A percentile compares a stretch with the other conserved stretches of the same genome.
phyloP scores from a whole-genome alignment of 1,139 yeast genomes.

The Zygosaccharomyces sapae region DNA sequence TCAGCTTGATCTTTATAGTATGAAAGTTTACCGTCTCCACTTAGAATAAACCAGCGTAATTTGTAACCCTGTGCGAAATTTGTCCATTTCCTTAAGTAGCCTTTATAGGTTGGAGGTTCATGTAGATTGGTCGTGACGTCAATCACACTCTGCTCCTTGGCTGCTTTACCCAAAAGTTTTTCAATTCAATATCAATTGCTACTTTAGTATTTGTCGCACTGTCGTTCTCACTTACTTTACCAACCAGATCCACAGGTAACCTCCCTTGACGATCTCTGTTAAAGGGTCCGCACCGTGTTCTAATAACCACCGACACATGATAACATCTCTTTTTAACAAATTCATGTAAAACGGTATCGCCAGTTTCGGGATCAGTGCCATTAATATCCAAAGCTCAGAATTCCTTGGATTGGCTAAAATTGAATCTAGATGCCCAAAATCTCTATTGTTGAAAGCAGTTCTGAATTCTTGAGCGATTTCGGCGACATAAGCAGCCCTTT shows the following conservation, averaged over 20 bases:
- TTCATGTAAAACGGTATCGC: slow-evolving; percentile 89
- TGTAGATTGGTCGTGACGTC: slow-evolving; percentile 39
- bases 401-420: slow-evolving; percentile 73
- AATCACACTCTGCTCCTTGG: slow-evolving; percentile 81
- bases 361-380: slow-evolving; percentile 91
- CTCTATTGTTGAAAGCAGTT: slow-evolving; percentile 62
- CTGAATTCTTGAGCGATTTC: slow-evolving; percentile 67
- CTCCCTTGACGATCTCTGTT: slow-evolving; percentile 78
- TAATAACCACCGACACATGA: slow-evolving; percentile 86
- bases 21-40: slow-evolving; percentile 73
- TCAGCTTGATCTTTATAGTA: slow-evolving; percentile 91
- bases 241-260: slow-evolving; percentile 71
- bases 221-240: slow-evolving; percentile 36
- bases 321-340: slow-evolving; percentile 74
- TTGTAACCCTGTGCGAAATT: slow-evolving; percentile 95
- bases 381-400: slow-evolving; percentile 80
- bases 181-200: slow-evolving; percentile 52
- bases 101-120: slow-evolving; percentile 74
- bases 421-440: slow-evolving; percentile 61
- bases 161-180: slow-evolving; percentile 66
- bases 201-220: slow-evolving; percentile 37
- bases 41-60: slow-evolving; percentile 85
- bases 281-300: slow-evolving; percentile 96
- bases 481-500: slow-evolving; percentile 79
- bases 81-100: slow-evolving; percentile 94